A percentile compares a stretch with the other conserved stretches of the same genome.
These are phyloP conservation scores for Salvia hispanica DNA, from an alignment of 257 asterid genomes.

Conservation along the genomic window DNA sequence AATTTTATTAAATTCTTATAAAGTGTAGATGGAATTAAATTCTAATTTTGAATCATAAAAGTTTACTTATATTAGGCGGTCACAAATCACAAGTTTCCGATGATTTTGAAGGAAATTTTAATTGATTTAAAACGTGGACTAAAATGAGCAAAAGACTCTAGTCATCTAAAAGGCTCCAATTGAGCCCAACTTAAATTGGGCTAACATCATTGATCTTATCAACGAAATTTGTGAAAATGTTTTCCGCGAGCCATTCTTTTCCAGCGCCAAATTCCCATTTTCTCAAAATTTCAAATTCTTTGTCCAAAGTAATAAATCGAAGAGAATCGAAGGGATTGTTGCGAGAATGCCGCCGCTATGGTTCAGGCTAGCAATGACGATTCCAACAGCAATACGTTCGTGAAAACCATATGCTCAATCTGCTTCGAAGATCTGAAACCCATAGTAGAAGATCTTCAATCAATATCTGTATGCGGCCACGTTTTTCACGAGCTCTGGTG, in stretches of 20 bases:
- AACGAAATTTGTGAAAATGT: background rate
- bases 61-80: too few relatives aligned
- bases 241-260: background rate
- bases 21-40: too few relatives aligned
- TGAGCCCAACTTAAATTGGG: too few relatives aligned
- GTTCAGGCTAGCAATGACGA: constrained; percentile 35
- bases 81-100: too few relatives aligned
- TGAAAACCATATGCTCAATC: constrained; percentile 85
- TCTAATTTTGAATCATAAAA: too few relatives aligned
- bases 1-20: too few relatives aligned
- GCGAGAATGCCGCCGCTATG: constrained; percentile 44
- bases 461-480: constrained; percentile 90
- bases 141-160: too few relatives aligned
- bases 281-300: constrained; percentile 24
- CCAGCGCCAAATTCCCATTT: constrained; percentile 33
- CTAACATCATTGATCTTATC: too few relatives aligned
- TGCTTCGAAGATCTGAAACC: constrained; percentile 98
- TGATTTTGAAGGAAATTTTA: too few relatives aligned
- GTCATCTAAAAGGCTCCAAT: too few relatives aligned
- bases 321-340: constrained; percentile 10
- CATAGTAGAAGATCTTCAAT: constrained; percentile 74
- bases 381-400: constrained; percentile 41
- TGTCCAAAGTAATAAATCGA: constrained; percentile 23
- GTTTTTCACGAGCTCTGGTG: constrained; percentile 99
- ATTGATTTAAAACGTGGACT: too few relatives aligned